Percentiles rank a stretch among this genome's conserved stretches.
These are phyloP conservation scores for Danielia oregonensis DNA, from an alignment of 805 yeast genomes.

Conservation along the genomic window DNA sequence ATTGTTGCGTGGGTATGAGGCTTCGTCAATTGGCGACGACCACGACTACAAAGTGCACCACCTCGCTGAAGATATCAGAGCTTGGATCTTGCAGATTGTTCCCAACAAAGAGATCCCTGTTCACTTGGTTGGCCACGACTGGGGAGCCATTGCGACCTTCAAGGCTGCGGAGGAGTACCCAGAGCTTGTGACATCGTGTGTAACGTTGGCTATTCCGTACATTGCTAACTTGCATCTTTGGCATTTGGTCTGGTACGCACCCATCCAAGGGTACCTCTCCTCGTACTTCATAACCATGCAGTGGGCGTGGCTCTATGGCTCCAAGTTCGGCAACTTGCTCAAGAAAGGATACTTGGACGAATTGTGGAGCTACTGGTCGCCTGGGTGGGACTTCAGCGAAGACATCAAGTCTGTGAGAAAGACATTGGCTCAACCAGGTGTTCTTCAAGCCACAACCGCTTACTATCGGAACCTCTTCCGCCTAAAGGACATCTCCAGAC, in stretches of 20 bases:
- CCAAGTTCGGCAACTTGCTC: conserved; percentile 12
- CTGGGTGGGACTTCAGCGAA: conserved; percentile 29
- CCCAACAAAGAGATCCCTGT: conserved; percentile 23
- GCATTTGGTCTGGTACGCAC: conserved; percentile 28
- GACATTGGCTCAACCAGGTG: conserved; percentile 24
- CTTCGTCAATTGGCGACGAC: conserved; percentile 23
- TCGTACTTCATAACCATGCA: conserved; percentile 40
- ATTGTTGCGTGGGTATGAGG: conserved; percentile 36
- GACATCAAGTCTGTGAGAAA: conserved; percentile 26
- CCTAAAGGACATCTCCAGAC: conserved; percentile 6
- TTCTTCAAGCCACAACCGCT: conserved; percentile 33
- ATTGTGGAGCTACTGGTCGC: conserved; percentile 39
- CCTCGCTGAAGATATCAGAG: conserved; percentile 31
- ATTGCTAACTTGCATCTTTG: conserved; percentile 23
- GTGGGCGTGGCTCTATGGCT: conserved; percentile 18
- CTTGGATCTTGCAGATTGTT: conserved; percentile 26
- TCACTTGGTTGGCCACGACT: conserved; percentile 41
- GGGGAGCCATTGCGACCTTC: conserved; percentile 40
- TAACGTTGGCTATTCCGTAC: conserved; percentile 39
- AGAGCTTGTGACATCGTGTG: conserved; percentile 28
- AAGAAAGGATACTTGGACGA: conserved; percentile 25
- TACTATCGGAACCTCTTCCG: conserved; percentile 29
- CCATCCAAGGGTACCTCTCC: conserved; percentile 32
- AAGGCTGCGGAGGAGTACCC: conserved; percentile 34
- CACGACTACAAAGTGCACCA: conserved; percentile 24